Evolutionary conservation across 228 moss, liverwort and hornwort species (phyloP), one percentile per base, ranked within the genome.

Genomic region (Sphagnum fallax): DNA sequence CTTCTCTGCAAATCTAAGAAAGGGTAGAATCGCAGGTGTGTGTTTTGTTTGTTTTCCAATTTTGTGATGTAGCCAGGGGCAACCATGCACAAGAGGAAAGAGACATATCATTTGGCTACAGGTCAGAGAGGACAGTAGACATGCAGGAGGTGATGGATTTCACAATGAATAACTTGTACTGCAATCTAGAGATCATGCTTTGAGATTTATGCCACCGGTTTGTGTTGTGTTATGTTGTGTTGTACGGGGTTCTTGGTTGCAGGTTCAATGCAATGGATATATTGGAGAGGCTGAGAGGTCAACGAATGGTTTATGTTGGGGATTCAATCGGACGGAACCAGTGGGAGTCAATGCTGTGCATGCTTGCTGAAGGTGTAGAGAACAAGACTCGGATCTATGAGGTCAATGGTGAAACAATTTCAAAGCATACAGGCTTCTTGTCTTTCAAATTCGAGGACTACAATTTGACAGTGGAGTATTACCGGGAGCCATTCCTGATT

Each of bases 261-360:
- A 76, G 76, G 57, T 73, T 77, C 48, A 53, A 73, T 13, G 72
- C 72, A 11, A 69, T 53, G 48, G 72, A 73, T 14, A 55, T 77
- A 52, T 47, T 77, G 77, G 77, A 77, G 64, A 72, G 72, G 47
- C 32, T 77, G 57, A 62, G 77, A 7, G 60, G 65, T 15, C 52
- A 60, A 47, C 67, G 77, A 6, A 5, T 77, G 63, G 63, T 72
- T 16, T 77, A 62, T 57, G 69, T 77, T 4, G 77, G 77, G 15
- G 77, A 77, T 65, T 77, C 77, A 10, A 61, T 77, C 0, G 77
- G 77, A 8, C 72, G 77, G 18, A 77, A 77, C 60, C 72, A 77
- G 12, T 77, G 77, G 77, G 77, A 77, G 52, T 73, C 73, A 18
- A 77, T 77, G 77, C 58, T 77, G 73, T 77, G 77, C 49, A 4